Evolutionary conservation across 441 rosid species (phyloP).

Genomic region (Dalechampia spathulata): DNA sequence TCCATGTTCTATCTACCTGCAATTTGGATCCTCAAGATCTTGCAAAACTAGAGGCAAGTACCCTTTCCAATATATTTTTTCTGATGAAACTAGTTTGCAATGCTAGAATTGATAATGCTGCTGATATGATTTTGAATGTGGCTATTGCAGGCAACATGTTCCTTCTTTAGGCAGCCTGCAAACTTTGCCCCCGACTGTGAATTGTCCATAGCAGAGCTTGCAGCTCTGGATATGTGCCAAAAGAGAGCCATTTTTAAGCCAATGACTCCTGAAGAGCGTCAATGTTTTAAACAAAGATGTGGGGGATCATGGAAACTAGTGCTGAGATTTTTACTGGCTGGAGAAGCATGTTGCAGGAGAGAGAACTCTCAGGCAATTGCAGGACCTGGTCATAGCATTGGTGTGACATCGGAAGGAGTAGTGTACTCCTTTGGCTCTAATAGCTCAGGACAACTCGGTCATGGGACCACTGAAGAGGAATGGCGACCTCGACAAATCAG

Average conservation of each 20-base stretch:
- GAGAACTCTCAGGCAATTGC: conserved; percentile 93
- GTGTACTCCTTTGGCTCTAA: conserved; percentile 85
- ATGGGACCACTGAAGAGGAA: conserved; percentile 67
- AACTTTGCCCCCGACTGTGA: conserved; percentile 69
- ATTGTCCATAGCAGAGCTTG: conserved; percentile 79
- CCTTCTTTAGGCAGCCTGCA: conserved; percentile 96
- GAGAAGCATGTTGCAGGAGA: conserved; percentile 88
- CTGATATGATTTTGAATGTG: conserved; percentile 43
- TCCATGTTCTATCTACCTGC: conserved; percentile 85
- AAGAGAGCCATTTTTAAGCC: conserved; percentile 79
- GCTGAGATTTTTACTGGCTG: conserved; percentile 78
- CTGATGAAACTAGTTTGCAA: conserved; percentile 5
- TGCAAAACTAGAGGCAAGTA: conserved; percentile 90
- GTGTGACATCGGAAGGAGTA: conserved; percentile 64
- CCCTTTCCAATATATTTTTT: conserved; percentile 6
- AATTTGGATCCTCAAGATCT: conserved; percentile 91
- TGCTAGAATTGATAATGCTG: conserved; percentile 46
- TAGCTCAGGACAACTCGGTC: conserved; percentile 85
- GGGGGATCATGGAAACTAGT: conserved; percentile 98
- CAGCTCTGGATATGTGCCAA: conserved; percentile 93
- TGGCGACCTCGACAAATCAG: conserved; percentile 71
- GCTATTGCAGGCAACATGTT: conserved; percentile 90
- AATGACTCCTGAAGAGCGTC: conserved; percentile 63
- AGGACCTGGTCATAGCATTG: conserved; percentile 92
- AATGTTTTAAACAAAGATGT: conserved; percentile 63